phyloP scores from a whole-genome alignment of 495 filamentous ascomycete genomes.

The Darksidea phi region DNA sequence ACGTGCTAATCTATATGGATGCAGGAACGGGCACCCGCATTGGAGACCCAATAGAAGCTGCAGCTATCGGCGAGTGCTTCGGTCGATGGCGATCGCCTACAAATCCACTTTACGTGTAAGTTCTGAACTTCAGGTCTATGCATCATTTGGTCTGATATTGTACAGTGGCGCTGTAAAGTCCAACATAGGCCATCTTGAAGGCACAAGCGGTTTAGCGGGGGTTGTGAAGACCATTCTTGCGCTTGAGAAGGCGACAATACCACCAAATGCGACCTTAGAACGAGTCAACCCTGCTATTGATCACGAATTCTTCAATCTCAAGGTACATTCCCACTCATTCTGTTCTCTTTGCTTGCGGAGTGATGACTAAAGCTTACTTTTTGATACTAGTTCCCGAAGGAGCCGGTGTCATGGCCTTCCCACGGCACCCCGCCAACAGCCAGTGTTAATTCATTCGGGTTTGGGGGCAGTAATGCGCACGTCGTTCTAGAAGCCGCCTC shows the following conservation, averaged over 20 bases:
- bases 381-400: no score
- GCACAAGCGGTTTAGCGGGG: constrained; percentile 34
- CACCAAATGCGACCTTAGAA: constrained; percentile 16
- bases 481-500: background rate
- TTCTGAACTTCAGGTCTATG: no score
- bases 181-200: constrained; percentile 45
- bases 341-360: no score
- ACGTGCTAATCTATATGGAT: no score
- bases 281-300: constrained; percentile 28
- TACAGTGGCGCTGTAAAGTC: constrained; percentile 38
- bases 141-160: no score
- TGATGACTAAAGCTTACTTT: no score
- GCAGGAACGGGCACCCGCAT: no score
- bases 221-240: constrained; percentile 40
- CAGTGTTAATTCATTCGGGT: constrained; percentile 29
- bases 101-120: no score
- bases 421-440: constrained; percentile 1
- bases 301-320: constrained; percentile 9
- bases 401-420: constrained; percentile 25
- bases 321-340: background rate
- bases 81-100: no score
- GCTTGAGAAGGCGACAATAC: constrained; percentile 36
- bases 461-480: constrained; percentile 28
- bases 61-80: no score
- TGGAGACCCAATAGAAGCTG: no score